Percentiles rank a stretch among this genome's conserved stretches.
phyloP scores from a whole-genome alignment of 306 rosid species.

The Quercus rubra region DNA sequence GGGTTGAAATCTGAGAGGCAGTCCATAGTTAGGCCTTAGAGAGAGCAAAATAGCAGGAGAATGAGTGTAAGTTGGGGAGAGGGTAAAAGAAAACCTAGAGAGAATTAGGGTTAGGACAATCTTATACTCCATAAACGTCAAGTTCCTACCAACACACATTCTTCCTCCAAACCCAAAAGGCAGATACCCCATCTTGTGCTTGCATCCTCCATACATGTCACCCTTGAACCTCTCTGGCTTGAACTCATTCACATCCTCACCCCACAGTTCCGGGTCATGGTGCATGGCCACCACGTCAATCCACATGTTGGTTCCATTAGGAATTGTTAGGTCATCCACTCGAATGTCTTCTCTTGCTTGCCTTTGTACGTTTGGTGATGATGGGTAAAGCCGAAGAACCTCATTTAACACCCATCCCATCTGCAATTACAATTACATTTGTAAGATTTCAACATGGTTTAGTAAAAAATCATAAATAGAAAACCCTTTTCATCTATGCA shows the following conservation, averaged over 20 bases:
- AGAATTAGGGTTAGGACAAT: constrained; percentile 59
- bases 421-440: constrained; percentile 30
- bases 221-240: constrained; percentile 69
- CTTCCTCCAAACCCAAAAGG: constrained; percentile 96
- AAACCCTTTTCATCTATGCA: background rate
- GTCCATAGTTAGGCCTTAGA: constrained; percentile 60
- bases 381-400: constrained; percentile 70
- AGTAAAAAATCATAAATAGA: background rate
- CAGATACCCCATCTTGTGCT: constrained; percentile 79
- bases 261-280: constrained; percentile 67
- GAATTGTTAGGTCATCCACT: constrained; percentile 49
- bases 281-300: constrained; percentile 81
- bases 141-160: constrained; percentile 78
- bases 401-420: constrained; percentile 95
- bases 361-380: constrained; percentile 87
- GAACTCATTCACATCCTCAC: constrained; percentile 66
- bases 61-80: constrained; percentile 55
- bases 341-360: constrained; percentile 67
- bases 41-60: constrained; percentile 65
- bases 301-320: constrained; percentile 86
- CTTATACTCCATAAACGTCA: constrained; percentile 74
- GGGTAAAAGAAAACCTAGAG: constrained; percentile 59
- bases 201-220: constrained; percentile 62
- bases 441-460: background rate
- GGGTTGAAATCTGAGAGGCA: constrained; percentile 51